phyloP scores from a whole-genome alignment of 2,329 filamentous ascomycete genomes.

The Teratosphaeria destructans region DNA sequence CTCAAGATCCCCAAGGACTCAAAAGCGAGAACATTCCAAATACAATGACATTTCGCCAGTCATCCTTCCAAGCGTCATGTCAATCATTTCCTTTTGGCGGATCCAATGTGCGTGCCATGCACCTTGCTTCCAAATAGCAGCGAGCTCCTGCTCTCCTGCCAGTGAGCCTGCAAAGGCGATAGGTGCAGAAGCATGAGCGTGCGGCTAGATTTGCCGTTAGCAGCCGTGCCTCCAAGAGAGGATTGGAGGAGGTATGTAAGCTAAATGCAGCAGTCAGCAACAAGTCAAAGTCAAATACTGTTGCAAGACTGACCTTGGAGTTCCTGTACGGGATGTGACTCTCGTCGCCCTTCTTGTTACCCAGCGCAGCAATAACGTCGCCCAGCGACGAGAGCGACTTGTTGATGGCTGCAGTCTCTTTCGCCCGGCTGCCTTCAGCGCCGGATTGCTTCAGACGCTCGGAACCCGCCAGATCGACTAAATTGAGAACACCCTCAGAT shows the following conservation, averaged over 20 bases:
- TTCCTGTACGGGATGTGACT: conserved; percentile 85
- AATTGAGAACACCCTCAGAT: conserved; percentile 86
- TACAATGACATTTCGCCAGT: not conserved
- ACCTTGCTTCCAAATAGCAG: conserved; percentile 91
- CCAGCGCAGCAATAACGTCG: conserved; percentile 90
- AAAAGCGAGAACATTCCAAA: not conserved
- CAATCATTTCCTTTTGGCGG: conserved; percentile 51
- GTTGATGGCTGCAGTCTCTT: conserved; percentile 97
- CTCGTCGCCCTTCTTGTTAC: conserved; percentile 56
- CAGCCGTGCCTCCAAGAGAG: conserved; percentile 72
- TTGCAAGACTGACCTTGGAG: conserved; percentile 58
- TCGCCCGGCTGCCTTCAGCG: conserved; percentile 75
- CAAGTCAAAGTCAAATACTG: not conserved
- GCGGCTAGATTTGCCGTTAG: conserved; percentile 50
- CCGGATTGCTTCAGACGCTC: conserved; percentile 82
- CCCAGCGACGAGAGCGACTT: conserved; percentile 84
- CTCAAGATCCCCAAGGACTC: not conserved
- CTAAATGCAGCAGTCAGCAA: conserved; percentile 27
- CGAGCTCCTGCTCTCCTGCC: conserved; percentile 88
- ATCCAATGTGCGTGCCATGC: conserved; percentile 85
- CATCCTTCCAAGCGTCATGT: conserved; percentile 7
- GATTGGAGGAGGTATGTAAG: conserved; percentile 92
- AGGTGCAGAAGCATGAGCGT: conserved; percentile 99
- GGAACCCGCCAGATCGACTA: conserved; percentile 90
- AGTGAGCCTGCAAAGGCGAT: conserved; percentile 77